A percentile compares a stretch with the other conserved stretches of the same genome.
These are phyloP conservation scores for Cladophialophora yegresii DNA, from an alignment of 2,329 filamentous ascomycete genomes.

Conservation along the genomic window DNA sequence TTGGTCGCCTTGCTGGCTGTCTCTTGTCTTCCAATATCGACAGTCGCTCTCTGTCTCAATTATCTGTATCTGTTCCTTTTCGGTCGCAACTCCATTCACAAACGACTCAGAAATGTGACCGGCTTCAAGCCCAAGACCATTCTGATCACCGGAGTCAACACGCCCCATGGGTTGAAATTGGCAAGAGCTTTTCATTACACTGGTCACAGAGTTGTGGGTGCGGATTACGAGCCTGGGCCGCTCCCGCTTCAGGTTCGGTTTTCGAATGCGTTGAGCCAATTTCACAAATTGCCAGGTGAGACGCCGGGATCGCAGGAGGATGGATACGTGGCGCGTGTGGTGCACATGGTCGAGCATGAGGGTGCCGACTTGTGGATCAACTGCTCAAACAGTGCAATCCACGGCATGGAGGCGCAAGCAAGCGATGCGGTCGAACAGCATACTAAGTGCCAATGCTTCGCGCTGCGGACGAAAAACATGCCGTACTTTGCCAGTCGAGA, in stretches of 20 bases:
- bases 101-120: slow-evolving; percentile 39
- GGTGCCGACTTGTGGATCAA: slow-evolving; percentile 71
- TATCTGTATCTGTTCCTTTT: slow-evolving; percentile 39
- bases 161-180: slow-evolving; percentile 68
- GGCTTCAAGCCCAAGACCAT: slow-evolving; percentile 56
- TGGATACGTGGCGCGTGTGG: slow-evolving; percentile 58
- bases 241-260: slow-evolving; percentile 58
- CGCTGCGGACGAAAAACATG: slow-evolving; percentile 15
- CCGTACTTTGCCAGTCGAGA: slow-evolving; percentile 16
- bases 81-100: slow-evolving; percentile 36
- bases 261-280: slow-evolving; percentile 58
- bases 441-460: slow-evolving; percentile 56
- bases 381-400: slow-evolving; percentile 66
- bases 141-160: slow-evolving; percentile 71
- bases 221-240: slow-evolving; percentile 59
- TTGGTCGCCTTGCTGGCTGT: slow-evolving; percentile 47
- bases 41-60: slow-evolving; percentile 47
- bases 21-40: slow-evolving; percentile 54
- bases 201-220: slow-evolving; percentile 69
- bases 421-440: slow-evolving; percentile 62
- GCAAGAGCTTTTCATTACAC: slow-evolving; percentile 66
- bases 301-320: slow-evolving; percentile 6
- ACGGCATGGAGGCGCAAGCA: slow-evolving; percentile 65
- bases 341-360: slow-evolving; percentile 62
- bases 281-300: slow-evolving; percentile 50